Evolutionary conservation across 139 green algal genomes (phyloP).

Genomic region (Volvox reticuliferus): DNA sequence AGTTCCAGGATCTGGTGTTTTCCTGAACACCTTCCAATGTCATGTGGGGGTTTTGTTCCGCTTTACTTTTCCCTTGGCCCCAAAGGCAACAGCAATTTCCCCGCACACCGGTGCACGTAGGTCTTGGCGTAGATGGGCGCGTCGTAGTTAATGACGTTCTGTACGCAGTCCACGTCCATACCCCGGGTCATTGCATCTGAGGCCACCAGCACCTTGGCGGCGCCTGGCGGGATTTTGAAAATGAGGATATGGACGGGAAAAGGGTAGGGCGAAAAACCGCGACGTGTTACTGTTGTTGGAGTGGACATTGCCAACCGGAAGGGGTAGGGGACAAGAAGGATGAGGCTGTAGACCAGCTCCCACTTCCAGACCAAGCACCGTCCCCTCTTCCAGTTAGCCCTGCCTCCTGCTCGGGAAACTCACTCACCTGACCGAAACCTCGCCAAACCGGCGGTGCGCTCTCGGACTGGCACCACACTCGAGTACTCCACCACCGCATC

Average conservation of each 20-base stretch:
- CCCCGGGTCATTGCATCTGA: constrained; percentile 92
- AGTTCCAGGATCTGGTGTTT: too few relatives aligned
- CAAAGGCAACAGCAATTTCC: neutral
- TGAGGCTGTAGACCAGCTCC: too few relatives aligned
- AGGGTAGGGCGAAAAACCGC: too few relatives aligned
- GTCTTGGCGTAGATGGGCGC: constrained; percentile 89
- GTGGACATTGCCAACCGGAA: too few relatives aligned
- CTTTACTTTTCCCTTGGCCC: too few relatives aligned
- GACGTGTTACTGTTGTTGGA: too few relatives aligned
- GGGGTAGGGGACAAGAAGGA: too few relatives aligned
- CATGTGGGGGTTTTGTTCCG: too few relatives aligned
- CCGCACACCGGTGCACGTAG: constrained; percentile 68
- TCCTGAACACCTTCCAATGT: too few relatives aligned
- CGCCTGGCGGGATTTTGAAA: neutral
- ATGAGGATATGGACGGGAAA: neutral
- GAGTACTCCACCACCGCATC: constrained; percentile 73
- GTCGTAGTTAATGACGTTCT: constrained; percentile 91
- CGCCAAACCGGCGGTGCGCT: constrained; percentile 51
- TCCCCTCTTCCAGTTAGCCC: too few relatives aligned
- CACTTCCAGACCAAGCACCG: too few relatives aligned
- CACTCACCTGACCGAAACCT: constrained; percentile 65
- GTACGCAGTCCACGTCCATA: constrained; percentile 85
- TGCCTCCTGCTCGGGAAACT: too few relatives aligned
- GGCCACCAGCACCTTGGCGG: constrained; percentile 79
- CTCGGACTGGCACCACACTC: constrained; percentile 44